Conservation (phyloP, 2,329 filamentous ascomycete species). For the Coleophoma crateriformis region DNA sequence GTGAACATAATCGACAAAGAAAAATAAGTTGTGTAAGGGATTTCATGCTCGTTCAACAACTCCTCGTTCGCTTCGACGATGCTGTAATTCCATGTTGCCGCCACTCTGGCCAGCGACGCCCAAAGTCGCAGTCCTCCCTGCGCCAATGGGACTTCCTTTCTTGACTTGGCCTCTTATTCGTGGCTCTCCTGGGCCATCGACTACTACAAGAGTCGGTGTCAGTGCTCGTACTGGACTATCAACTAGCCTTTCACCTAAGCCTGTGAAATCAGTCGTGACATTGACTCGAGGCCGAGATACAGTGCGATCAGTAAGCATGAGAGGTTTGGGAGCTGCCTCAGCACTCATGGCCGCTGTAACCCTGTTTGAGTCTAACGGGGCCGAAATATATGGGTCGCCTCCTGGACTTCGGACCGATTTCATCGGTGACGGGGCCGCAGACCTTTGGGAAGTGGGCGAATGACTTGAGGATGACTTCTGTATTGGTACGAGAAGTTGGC, state of each 20-base stretch:
- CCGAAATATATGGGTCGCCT: neutral
- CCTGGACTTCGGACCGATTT: constrained; percentile 14
- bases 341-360: neutral
- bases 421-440: constrained; percentile 12
- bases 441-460: neutral
- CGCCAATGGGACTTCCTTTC: constrained; percentile 1
- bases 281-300: neutral
- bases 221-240: constrained; percentile 11
- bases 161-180: neutral
- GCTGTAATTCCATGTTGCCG: constrained; percentile 26
- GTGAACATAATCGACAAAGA: too few species aligned
- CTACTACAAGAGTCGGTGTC: constrained; percentile 21
- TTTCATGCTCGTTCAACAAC: constrained; percentile 36
- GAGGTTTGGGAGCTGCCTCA: neutral
- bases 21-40: too few species aligned
- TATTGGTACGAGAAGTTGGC: constrained; percentile 50
- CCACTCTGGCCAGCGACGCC: constrained; percentile 20
- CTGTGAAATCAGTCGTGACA: neutral
- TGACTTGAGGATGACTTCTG: constrained; percentile 25
- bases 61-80: constrained; percentile 48
- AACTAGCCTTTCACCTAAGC: constrained; percentile 8
- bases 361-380: constrained; percentile 1
- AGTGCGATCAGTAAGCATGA: neutral
- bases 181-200: constrained; percentile 8
- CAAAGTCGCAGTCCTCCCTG: constrained; percentile 29